Base-by-base conservation (phyloP, 306 rosid genomes). In the Glycine soja region DNA sequence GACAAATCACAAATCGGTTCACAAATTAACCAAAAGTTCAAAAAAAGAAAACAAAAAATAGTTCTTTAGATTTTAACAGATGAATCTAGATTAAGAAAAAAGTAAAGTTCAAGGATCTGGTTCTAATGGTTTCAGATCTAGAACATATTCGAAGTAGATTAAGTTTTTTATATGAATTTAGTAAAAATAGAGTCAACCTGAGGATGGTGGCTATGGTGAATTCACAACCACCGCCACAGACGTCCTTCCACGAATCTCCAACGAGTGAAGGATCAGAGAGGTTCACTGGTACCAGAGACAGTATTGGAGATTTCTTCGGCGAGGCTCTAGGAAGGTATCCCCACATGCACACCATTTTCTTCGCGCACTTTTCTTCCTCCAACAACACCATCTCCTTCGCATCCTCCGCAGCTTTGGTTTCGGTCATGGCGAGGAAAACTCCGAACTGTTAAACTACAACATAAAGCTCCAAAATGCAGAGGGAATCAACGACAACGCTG, bases 141-240 rank as follows among this genome's bases (percentile, higher is more conserved):
- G 10, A 80, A 36, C 18, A 10, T 59, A 7, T 19, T 51, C 70
- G 9, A 56, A 36, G 63, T 46, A 38, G 40, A 65, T 24, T 38
- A 67, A 80, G 8, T 5, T 40, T 70, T 36, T 38, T 10, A n/a
- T 71, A 14, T 8, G 42, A 82, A 67, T 18, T 65, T 19, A 77
- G 79, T 72, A 72, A 79, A 79, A 73, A 32, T 15, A 38, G 12
- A 43, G 82, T 81, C 38, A 67, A 82, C 77, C 43, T 45, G 70
- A 83, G 82, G 75, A 82, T 92, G 47, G 90, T 84, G 77, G 97
- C 98, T 89, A 88, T 79, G 62, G 98, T 94, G 79, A 92, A 94
- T 79, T 97, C 98, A 73, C 97, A 92, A 52, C 98, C 98, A n/a
- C 97, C 98, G 14, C 91, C 93, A 42, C 95, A 91, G 6, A 90